These are phyloP conservation scores for Boletus speciosus DNA, from an alignment of 768 basidiomycete genomes.

Conservation along the genomic window DNA sequence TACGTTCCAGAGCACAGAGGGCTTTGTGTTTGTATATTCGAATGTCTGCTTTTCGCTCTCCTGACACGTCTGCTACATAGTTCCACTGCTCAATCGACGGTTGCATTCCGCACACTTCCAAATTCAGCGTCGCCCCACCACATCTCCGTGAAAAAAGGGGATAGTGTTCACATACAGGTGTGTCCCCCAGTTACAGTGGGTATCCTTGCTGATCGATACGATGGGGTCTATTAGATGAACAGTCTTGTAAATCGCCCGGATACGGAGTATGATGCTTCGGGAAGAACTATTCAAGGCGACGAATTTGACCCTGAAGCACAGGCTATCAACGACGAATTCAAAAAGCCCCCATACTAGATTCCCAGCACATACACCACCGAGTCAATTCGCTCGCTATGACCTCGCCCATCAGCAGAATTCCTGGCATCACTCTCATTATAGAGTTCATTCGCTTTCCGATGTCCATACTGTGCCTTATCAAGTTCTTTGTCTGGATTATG, in stretches of 20 bases:
- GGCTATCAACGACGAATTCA: constrained; percentile 58
- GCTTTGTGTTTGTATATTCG: constrained; percentile 46
- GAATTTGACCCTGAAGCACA: constrained; percentile 60
- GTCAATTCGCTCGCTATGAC: not conserved
- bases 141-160: constrained; percentile 36
- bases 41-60: constrained; percentile 21
- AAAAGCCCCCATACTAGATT: constrained; percentile 46
- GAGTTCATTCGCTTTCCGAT: not conserved
- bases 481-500: not conserved
- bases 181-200: not conserved
- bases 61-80: constrained; percentile 27
- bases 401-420: not conserved
- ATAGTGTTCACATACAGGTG: constrained; percentile 63
- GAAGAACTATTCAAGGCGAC: constrained; percentile 44
- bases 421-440: not conserved
- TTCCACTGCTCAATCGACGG: constrained; percentile 45
- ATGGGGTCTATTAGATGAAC: constrained; percentile 54
- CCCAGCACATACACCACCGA: not conserved
- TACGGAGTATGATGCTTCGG: constrained; percentile 55
- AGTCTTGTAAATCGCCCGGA: constrained; percentile 52
- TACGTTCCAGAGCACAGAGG: constrained; percentile 43
- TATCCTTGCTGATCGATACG: not conserved
- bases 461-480: not conserved
- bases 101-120: constrained; percentile 54
- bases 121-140: constrained; percentile 25